phyloP scores from a whole-genome alignment of 257 asterid species.

The Nicotiana noctiflora region DNA sequence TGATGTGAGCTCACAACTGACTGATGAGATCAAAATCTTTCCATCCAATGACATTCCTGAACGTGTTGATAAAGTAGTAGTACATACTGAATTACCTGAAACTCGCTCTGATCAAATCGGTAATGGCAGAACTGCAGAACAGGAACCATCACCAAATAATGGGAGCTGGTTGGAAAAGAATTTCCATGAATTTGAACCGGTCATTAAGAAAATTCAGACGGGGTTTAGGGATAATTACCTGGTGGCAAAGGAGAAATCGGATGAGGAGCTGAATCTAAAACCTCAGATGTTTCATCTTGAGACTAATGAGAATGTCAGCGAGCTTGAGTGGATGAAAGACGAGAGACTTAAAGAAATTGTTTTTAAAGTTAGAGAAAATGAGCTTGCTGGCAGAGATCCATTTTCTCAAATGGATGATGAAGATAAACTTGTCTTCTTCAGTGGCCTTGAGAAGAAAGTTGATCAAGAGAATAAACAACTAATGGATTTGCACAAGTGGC shows the following conservation, averaged over 20 bases:
- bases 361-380: slow-evolving; percentile 87
- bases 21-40: slow-evolving; percentile 13
- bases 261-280: slow-evolving; percentile 34
- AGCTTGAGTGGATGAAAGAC: slow-evolving; percentile 94
- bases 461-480: slow-evolving; percentile 69
- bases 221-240: slow-evolving; percentile 69
- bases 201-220: slow-evolving; percentile 52
- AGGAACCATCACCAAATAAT: slow-evolving; percentile 24
- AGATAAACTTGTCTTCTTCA: slow-evolving; percentile 61
- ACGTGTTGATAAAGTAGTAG: slow-evolving; percentile 23
- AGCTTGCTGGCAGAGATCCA: slow-evolving; percentile 91
- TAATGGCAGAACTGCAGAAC: slow-evolving; percentile 24
- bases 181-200: slow-evolving; percentile 76
- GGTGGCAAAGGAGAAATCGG: slow-evolving; percentile 61
- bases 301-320: slow-evolving; percentile 39
- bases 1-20: slow-evolving; percentile 13
- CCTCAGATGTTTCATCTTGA: slow-evolving; percentile 37
- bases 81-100: slow-evolving; percentile 19
- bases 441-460: slow-evolving; percentile 85
- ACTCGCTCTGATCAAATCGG: slow-evolving; percentile 20
- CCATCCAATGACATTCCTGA: slow-evolving; percentile 21
- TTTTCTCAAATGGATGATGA: slow-evolving; percentile 67
- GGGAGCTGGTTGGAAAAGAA: slow-evolving; percentile 81
- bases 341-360: slow-evolving; percentile 80
- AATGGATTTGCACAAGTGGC: slow-evolving; percentile 64